These are phyloP conservation scores for Ceratocystis papillata DNA, from an alignment of 2,329 filamentous ascomycete species.

Conservation along the genomic window DNA sequence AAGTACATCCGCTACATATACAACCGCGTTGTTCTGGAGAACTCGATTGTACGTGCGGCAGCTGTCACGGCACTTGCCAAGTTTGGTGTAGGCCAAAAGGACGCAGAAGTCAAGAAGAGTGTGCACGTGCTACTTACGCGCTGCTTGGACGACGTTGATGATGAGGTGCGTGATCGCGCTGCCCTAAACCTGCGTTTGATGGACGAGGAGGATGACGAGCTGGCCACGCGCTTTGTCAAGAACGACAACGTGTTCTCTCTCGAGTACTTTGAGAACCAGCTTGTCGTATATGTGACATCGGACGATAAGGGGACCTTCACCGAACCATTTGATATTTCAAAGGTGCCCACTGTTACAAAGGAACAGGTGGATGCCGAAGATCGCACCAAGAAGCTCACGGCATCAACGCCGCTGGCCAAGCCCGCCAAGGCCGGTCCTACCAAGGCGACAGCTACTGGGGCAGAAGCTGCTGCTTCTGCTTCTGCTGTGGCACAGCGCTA, in stretches of 20 bases:
- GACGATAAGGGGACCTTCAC: conserved; percentile 79
- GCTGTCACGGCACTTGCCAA: conserved; percentile 93
- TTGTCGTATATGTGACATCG: conserved; percentile 94
- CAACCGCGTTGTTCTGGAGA: conserved; percentile 94
- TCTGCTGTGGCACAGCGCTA: conserved; percentile 79
- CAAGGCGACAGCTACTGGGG: conserved; percentile 58
- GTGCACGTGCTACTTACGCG: conserved; percentile 84
- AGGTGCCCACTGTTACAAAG: conserved; percentile 83
- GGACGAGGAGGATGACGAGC: conserved; percentile 80
- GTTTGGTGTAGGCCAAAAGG: conserved; percentile 93
- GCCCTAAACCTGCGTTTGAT: conserved; percentile 87
- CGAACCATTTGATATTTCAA: conserved; percentile 76
- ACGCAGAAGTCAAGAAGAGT: conserved; percentile 91
- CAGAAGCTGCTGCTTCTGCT: conserved; percentile 65
- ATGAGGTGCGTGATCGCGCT: conserved; percentile 92
- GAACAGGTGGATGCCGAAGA: conserved; percentile 96
- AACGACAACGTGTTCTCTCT: conserved; percentile 96
- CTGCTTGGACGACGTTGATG: conserved; percentile 92
- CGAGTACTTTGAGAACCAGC: conserved; percentile 88
- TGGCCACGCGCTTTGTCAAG: conserved; percentile 80
- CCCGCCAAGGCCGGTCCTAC: conserved; percentile 63
- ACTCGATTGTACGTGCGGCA: conserved; percentile 86
- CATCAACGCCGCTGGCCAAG: conserved; percentile 85
- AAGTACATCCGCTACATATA: conserved; percentile 99
- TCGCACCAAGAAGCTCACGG: conserved; percentile 91